These are phyloP conservation scores for Sindora glabra DNA, from an alignment of 306 rosid species.

Conservation along the genomic window DNA sequence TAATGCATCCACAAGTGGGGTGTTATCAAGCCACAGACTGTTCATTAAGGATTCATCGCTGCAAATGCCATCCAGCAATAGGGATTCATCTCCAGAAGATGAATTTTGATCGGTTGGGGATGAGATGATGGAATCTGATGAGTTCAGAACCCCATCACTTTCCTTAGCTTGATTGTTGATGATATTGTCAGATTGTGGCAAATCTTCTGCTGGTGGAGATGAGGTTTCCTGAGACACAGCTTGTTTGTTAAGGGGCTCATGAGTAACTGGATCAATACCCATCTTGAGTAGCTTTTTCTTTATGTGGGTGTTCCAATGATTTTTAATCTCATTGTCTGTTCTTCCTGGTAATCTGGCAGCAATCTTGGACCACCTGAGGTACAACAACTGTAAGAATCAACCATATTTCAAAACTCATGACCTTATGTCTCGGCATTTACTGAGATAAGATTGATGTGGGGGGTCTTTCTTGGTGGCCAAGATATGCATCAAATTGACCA, in stretches of 20 bases:
- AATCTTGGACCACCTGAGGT: slow-evolving; percentile 82
- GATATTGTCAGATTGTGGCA: slow-evolving; percentile 19
- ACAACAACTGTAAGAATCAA: too few relatives aligned
- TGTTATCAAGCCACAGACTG: slow-evolving; percentile 54
- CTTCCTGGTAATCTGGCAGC: slow-evolving; percentile 83
- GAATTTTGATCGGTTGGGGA: slow-evolving; percentile 43
- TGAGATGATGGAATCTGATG: slow-evolving; percentile 43
- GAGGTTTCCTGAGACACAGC: slow-evolving; percentile 29
- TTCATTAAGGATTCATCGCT: slow-evolving; percentile 40
- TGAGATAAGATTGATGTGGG: too few relatives aligned
- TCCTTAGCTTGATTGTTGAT: slow-evolving; percentile 13
- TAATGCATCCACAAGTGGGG: slow-evolving; percentile 39
- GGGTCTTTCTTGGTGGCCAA: too few relatives aligned
- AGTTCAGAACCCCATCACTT: slow-evolving; percentile 18
- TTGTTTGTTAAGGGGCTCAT: slow-evolving; percentile 58
- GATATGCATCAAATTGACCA: too few relatives aligned
- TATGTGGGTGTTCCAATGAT: slow-evolving; percentile 92
- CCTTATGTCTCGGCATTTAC: too few relatives aligned
- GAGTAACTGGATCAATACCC: slow-evolving; percentile 89
- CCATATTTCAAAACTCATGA: too few relatives aligned
- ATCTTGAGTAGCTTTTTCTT: slow-evolving; percentile 81
- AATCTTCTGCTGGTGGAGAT: slow-evolving; percentile 16
- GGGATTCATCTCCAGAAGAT: slow-evolving; percentile 43
- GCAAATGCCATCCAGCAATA: slow-evolving; percentile 41
- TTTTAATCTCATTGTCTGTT: slow-evolving; percentile 86